Evolutionary conservation across 495 filamentous ascomycete species (phyloP), one percentile per base, ranked within the genome.

Genomic region (Parathielavia hyrcaniae): DNA sequence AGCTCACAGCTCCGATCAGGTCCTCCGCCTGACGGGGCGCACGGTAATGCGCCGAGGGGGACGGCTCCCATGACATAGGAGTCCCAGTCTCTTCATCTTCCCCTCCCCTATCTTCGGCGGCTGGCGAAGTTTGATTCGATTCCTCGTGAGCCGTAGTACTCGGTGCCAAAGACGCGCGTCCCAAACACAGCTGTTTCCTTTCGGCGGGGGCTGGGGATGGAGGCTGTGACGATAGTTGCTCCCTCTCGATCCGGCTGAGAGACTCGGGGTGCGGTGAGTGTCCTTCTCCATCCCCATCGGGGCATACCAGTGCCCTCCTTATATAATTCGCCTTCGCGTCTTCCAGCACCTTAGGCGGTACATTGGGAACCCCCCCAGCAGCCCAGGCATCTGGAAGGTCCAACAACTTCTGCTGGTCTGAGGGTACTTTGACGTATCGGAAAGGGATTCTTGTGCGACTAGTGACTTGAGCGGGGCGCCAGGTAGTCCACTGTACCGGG

Each of bases 321-420:
- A 12, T 13, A 44, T 39, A 20, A 17, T 46, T 23, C 3, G 36
- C 20, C 30, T 57, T 69, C 23, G 77, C 23, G n/a, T 69, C 69
- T 17, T 72, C 41, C 30, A 75, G 40, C 4, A 78, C 66, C 10
- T 70, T 57, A 13, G 64, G 43, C n/a, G 78, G 76, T 1, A 78
- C 65, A 48, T 74, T 76, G 9, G 69, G 55, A 44, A 69, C 62
- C 1, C 58, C 57, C 35, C 51, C 43, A 36, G 54, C 36, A 14
- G 60, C 67, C 77, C 77, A 79, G 1, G 74, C 69, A 32, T 81
- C 73, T 16, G 67, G 58, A 3, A 70, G 65, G 16, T 81, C 75
- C 5, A 95, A 67, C 17, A 91, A 66, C 19, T 73, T 63, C 49
- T 71, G 69, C 64, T 95, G 90, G 16, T 82, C 78, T 36, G 70